Conservation (phyloP, 495 filamentous ascomycete genomes). For the Podospora comata region DNA sequence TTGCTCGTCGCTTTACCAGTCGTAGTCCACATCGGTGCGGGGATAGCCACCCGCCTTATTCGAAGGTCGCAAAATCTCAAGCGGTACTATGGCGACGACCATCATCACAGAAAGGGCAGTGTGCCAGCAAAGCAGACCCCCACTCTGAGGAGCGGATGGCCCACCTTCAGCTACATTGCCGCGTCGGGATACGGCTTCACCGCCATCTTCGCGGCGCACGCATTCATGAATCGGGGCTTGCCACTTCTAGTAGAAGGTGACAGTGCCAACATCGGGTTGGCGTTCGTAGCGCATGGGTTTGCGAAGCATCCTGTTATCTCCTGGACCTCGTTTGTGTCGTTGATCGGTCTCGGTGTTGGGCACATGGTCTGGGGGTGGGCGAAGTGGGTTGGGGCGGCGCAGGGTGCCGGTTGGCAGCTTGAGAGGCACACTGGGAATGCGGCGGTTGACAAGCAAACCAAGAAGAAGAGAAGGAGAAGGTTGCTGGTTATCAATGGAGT, state of each 20-base stretch:
- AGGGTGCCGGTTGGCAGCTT: conserved; percentile 35
- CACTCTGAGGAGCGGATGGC: conserved; percentile 54
- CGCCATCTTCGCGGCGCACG: conserved; percentile 64
- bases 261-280: conserved; percentile 73
- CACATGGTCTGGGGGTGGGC: conserved; percentile 84
- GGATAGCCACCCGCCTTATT: conserved; percentile 70
- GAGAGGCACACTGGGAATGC: conserved; percentile 30
- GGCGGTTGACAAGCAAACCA: conserved; percentile 34
- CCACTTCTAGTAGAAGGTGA: conserved; percentile 76
- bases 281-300: conserved; percentile 84
- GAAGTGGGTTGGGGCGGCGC: conserved; percentile 62
- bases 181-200: conserved; percentile 63
- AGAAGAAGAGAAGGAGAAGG: conserved; percentile 53
- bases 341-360: conserved; percentile 67
- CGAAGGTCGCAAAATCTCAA: conserved; percentile 62
- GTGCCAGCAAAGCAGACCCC: conserved; percentile 22
- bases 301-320: conserved; percentile 61
- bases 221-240: conserved; percentile 65
- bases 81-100: conserved; percentile 48
- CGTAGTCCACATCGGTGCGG: conserved; percentile 58
- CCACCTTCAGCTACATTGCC: conserved; percentile 61
- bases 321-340: conserved; percentile 61
- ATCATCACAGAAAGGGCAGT: conserved; percentile 39
- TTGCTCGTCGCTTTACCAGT: conserved; percentile 61
- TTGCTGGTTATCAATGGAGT: conserved; percentile 68